Base-by-base conservation (phyloP, 2,329 filamentous ascomycete species). In the Westerdykella aurantiaca region DNA sequence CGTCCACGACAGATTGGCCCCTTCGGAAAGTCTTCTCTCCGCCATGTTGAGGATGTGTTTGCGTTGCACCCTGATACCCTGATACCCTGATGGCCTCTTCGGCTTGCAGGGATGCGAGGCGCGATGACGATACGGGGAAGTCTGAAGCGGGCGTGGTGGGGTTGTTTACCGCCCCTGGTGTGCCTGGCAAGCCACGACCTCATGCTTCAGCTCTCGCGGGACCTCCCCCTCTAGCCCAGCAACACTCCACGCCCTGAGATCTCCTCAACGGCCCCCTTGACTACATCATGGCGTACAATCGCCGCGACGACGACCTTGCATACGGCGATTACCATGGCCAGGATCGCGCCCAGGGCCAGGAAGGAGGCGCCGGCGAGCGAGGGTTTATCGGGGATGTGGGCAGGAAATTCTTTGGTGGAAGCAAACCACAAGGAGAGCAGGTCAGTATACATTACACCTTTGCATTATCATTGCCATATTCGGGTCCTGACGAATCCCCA, bases 311-410 rank as follows among this genome's bases (percentile, higher is more conserved):
- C 52, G 68, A 71, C 48, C 56, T 80, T 57, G 77, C 77, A 43
- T 80, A 80, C 57, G 77, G 77, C 48, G 71, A 75, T 31, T 76
- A 76, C 52, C 65, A 72, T 45, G 61, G 55, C 25, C 57, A 67
- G 14, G 56, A 48, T 21, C 46, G 41, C 22, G 29, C 34, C 5
- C 41, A 45, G 29, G 47, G 57, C 37, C 56, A 58, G 56, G 49
- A 65, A 46, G 52, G 58, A 53, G 51, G 64, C 31, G 71, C 72
- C 37, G 66, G 64, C 34, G 70, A 76, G 35, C 68, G 76, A 34
- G 73, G 75, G n/a, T 57, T 80, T 25, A 65, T 78, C 31, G 72
- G 75, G 31, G 74, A 77, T 53, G 71, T 77, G 47, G 73, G 75
- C 45, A 69, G 70, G 55, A 74, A 72, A 54, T 60, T 63, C 50